Conservation (phyloP, 192 early-diverging fungal species). For the Mortierella hygrophila region DNA sequence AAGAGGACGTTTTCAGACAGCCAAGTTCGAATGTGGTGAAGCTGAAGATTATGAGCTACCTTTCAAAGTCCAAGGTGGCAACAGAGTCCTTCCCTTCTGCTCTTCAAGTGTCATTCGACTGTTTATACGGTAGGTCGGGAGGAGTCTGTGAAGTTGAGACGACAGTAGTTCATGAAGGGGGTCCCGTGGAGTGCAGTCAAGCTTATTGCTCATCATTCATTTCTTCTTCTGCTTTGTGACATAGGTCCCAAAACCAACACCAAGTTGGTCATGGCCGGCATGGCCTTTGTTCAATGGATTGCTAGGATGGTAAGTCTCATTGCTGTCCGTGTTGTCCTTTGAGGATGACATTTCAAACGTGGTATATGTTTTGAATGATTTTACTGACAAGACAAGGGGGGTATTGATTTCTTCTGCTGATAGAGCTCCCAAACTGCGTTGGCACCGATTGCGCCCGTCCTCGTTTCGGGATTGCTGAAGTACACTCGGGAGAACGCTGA, state of each 20-base stretch:
- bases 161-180: neutral
- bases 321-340: neutral
- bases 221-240: neutral
- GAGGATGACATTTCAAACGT: neutral
- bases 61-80: slow-evolving; percentile 76
- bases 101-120: slow-evolving; percentile 82
- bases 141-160: neutral
- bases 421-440: slow-evolving; percentile 64
- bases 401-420: neutral
- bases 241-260: slow-evolving; percentile 74
- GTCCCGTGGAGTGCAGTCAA: neutral
- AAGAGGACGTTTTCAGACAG: slow-evolving; percentile 43
- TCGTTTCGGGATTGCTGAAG: slow-evolving; percentile 80
- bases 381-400: neutral
- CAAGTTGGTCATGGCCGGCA: slow-evolving; percentile 79
- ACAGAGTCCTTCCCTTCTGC: slow-evolving; percentile 77
- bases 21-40: slow-evolving; percentile 71
- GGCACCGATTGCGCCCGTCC: slow-evolving; percentile 71
- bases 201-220: neutral
- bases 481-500: slow-evolving; percentile 63
- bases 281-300: slow-evolving; percentile 92
- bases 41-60: slow-evolving; percentile 68
- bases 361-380: neutral
- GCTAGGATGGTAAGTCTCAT: slow-evolving; percentile 73
- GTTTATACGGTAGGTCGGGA: slow-evolving; percentile 73